Conservation (phyloP, 2,329 filamentous ascomycete species). For the Xylariaceae sp. region DNA sequence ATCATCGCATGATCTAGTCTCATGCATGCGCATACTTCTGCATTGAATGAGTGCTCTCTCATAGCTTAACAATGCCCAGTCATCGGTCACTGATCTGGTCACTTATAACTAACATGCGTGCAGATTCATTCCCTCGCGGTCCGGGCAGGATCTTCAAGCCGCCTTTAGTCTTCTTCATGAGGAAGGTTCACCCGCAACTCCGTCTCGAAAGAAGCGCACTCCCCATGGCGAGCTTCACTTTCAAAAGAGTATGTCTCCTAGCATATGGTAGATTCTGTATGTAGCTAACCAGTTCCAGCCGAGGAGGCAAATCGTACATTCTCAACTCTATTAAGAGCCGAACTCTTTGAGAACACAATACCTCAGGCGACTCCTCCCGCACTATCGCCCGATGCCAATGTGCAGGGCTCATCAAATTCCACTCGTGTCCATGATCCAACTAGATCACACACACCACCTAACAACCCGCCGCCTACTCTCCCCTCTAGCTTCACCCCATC, state of each 20-base stretch:
- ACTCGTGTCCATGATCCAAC: constrained; percentile 60
- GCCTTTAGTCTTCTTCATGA: constrained; percentile 91
- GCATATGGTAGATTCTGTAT: not conserved
- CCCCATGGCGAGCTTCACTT: constrained; percentile 91
- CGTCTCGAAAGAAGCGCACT: constrained; percentile 76
- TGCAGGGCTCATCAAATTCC: constrained; percentile 47
- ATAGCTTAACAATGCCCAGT: no score
- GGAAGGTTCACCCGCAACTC: constrained; percentile 87
- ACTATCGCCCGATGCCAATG: constrained; percentile 55
- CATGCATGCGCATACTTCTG: not conserved
- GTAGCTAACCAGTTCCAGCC: constrained; percentile 43
- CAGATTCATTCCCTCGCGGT: constrained; percentile 92
- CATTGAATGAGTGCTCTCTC: no score
- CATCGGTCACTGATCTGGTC: no score
- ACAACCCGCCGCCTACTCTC: constrained; percentile 58
- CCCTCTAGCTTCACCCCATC: constrained; percentile 80
- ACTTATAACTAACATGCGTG: constrained; percentile 6
- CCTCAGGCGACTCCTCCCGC: constrained; percentile 71
- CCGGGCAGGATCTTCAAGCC: constrained; percentile 88
- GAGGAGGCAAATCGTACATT: constrained; percentile 96
- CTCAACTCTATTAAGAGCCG: constrained; percentile 78
- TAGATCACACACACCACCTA: constrained; percentile 77
- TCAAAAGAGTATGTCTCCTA: constrained; percentile 68
- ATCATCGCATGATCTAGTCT: not conserved
- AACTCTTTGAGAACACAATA: constrained; percentile 87